Base-by-base conservation (phyloP, 1,139 yeast genomes). In the Barnettozyma hawaiiensis region DNA sequence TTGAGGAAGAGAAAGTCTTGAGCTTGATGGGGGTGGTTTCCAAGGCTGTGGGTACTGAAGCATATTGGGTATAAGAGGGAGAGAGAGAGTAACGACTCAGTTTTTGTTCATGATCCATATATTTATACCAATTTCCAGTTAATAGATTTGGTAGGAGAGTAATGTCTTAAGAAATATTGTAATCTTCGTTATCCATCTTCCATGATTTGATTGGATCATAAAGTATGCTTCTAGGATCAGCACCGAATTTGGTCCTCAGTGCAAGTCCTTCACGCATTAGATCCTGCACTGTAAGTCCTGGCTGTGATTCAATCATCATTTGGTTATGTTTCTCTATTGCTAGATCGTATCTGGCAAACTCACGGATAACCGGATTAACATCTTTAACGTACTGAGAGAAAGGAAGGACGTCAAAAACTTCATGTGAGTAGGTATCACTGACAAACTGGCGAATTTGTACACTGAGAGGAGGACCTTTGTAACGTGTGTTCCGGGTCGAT, bases 1-100 rank as follows among this genome's bases (percentile, higher is more conserved):
- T 64, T 24, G 66, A 70, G 49, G 76, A 71, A 50, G 76, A 71
- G 54, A 70, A 70, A 49, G 68, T 67, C 11, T 50, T 70, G 37
- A 62, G 59, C 35, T 59, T 70, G 63, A 59, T 67, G 65, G 60
- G 60, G 46, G 55, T 50, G 11, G 54, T 58, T 15, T 44, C 58
- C 2, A 35, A 47, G 23, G 54, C 57, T 28, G 49, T 53, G 15
- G 59, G 57, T 3, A 55, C 57, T 18, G 44, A 46, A 24, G 38
- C 47, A 18, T 53, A 53, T 43, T 55, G 60, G 60, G n/a, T 24
- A n/a, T 11, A 24, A 7, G 11, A 11, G 27, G 12, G 27, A 21
- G 7, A 7, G 11, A 26, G 10, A 7, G 14, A 26, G 14, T 12
- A 10, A 10, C 5, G 28, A 5, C 11, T 26, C 32, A 14, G 12